Conservation (phyloP, 1,284 basidiomycete genomes). For the Flammula alnicola region DNA sequence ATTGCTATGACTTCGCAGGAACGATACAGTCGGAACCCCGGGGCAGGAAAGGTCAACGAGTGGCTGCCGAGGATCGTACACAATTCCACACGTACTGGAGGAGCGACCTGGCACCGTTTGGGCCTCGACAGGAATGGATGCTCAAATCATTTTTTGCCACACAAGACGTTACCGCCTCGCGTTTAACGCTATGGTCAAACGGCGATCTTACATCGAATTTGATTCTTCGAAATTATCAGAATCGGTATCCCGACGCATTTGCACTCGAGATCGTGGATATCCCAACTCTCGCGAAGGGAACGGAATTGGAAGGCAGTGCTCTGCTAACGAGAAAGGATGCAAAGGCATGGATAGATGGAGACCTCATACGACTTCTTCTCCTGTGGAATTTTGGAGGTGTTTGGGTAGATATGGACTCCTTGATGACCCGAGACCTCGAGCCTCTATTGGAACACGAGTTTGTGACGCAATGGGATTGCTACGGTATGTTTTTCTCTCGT, state of each 20-base stretch:
- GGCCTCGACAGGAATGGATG: constrained; percentile 83
- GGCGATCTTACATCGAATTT: constrained; percentile 67
- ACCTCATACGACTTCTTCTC: constrained; percentile 82
- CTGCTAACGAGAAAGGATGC: constrained; percentile 67
- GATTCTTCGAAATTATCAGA: constrained; percentile 65
- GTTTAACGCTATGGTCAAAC: constrained; percentile 88
- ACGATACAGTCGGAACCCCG: constrained; percentile 54
- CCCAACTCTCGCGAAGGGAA: constrained; percentile 68
- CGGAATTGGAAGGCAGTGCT: constrained; percentile 68
- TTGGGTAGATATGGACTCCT: constrained; percentile 96
- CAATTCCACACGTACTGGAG: constrained; percentile 93
- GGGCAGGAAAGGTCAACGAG: constrained; percentile 21
- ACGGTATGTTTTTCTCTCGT: constrained; percentile 61
- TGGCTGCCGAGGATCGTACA: constrained; percentile 50
- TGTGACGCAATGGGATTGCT: constrained; percentile 96
- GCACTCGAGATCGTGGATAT: constrained; percentile 73
- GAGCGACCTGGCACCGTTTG: constrained; percentile 78
- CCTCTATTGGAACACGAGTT: constrained; percentile 91
- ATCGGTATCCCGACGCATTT: constrained; percentile 72
- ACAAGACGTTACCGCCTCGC: constrained; percentile 68
- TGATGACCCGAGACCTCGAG: constrained; percentile 82
- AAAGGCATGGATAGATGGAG: constrained; percentile 93
- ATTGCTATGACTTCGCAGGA: constrained; percentile 88
- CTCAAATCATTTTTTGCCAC: constrained; percentile 91
- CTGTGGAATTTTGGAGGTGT: constrained; percentile 91